These are phyloP conservation scores for Candida nemodendra DNA, from an alignment of 805 yeast species.

Conservation along the genomic window DNA sequence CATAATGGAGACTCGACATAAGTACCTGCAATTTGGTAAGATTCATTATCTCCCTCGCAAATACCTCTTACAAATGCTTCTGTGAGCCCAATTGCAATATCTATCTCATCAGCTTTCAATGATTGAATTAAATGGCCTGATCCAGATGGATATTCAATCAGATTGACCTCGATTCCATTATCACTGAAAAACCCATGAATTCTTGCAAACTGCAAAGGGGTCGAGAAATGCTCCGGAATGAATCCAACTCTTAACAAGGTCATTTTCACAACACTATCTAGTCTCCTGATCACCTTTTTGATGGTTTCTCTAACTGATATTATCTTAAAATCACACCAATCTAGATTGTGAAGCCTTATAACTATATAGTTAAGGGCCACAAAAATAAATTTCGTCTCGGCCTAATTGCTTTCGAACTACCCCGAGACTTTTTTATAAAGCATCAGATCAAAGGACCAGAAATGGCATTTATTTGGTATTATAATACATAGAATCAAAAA, in stretches of 20 bases:
- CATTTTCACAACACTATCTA: too few relatives aligned
- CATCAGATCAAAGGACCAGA: too few relatives aligned
- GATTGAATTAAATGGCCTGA: conserved; percentile 84
- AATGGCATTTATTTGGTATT: too few relatives aligned
- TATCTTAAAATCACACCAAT: too few relatives aligned
- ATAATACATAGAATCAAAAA: too few relatives aligned
- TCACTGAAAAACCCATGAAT: conserved; percentile 53
- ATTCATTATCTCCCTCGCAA: conserved; percentile 59
- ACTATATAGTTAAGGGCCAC: too few relatives aligned
- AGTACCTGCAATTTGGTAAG: conserved; percentile 70
- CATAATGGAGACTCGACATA: conserved; percentile 84
- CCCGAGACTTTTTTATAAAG: too few relatives aligned
- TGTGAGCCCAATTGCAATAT: conserved; percentile 84
- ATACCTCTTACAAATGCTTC: conserved; percentile 87
- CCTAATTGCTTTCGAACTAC: too few relatives aligned
- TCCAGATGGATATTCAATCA: conserved; percentile 77
- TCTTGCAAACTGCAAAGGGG: conserved; percentile 77
- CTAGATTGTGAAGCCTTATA: too few relatives aligned
- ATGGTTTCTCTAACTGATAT: too few relatives aligned
- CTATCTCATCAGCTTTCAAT: conserved; percentile 60
- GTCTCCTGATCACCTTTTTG: too few relatives aligned
- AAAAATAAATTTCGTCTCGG: not conserved
- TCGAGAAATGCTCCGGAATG: conserved; percentile 90
- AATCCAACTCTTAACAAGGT: conserved; percentile 60
- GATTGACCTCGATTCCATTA: conserved; percentile 53